Evolutionary conservation across 192 early-diverging fungal species (phyloP).

Genomic region (Linnemannia elongata): DNA sequence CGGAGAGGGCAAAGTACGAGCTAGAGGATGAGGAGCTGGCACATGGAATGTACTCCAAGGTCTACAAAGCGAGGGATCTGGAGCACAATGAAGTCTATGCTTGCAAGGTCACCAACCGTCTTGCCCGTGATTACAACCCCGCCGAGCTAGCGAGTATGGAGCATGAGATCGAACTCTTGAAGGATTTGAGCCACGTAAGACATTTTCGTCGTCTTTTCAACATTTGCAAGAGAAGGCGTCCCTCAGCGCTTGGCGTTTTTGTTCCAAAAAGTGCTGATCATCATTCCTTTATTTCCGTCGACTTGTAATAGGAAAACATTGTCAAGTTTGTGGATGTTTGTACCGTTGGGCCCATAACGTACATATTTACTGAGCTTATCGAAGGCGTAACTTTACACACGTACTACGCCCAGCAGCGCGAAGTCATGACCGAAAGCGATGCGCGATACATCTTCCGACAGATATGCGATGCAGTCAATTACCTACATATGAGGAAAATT

Average conservation of each 20-base stretch:
- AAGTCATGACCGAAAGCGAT: constrained; percentile 11
- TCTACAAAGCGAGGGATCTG: constrained; percentile 16
- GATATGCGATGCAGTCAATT: constrained; percentile 30
- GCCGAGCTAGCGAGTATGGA: constrained; percentile 8
- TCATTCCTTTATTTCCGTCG: neutral
- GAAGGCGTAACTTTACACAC: constrained; percentile 13
- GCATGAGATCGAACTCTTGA: constrained; percentile 25
- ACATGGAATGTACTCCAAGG: constrained; percentile 18
- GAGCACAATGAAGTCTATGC: constrained; percentile 6
- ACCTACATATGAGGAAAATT: constrained; percentile 20
- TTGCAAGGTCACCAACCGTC: constrained; percentile 26
- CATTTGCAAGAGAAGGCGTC: neutral
- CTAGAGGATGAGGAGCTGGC: constrained; percentile 4
- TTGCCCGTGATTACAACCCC: neutral
- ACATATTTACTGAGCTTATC: constrained; percentile 43
- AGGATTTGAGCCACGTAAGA: constrained; percentile 29
- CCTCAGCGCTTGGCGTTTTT: neutral
- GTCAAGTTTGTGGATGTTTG: constrained; percentile 17
- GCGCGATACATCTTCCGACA: constrained; percentile 32
- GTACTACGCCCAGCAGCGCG: neutral
- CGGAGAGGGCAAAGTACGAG: neutral
- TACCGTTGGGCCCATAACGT: neutral
- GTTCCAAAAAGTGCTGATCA: neutral
- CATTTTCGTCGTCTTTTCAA: neutral
- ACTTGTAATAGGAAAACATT: constrained; percentile 21